Evolutionary conservation across 225 moss, liverwort and hornwort genomes (phyloP).

Genomic region (Physcomitrellopsis africana): DNA sequence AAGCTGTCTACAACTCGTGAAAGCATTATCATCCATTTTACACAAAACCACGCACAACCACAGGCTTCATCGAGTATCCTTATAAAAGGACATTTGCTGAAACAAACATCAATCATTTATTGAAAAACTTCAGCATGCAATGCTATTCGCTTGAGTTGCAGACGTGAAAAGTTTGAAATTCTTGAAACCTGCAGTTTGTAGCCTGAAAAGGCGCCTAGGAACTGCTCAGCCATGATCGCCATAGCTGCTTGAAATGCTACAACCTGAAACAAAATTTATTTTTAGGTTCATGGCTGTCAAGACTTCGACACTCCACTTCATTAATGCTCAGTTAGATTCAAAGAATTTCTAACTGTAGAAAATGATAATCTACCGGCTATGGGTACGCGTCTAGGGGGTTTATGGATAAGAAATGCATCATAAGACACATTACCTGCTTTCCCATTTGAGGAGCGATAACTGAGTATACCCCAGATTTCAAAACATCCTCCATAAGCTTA

Average conservation of each 20-base stretch:
- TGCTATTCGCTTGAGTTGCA: not conserved
- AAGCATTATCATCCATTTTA: not conserved
- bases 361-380: not conserved
- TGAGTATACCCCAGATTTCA: conserved; percentile 69
- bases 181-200: conserved; percentile 75
- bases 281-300: conserved; percentile 2
- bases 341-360: not conserved
- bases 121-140: not conserved
- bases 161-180: not conserved
- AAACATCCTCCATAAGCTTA: conserved; percentile 70
- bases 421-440: conserved; percentile 66
- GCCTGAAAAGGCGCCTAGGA: conserved; percentile 94
- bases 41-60: not conserved
- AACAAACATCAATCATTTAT: not conserved
- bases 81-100: not conserved
- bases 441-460: conserved; percentile 99
- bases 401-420: not conserved
- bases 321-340: not conserved
- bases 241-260: conserved; percentile 97
- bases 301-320: not conserved
- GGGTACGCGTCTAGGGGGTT: not conserved
- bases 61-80: not conserved
- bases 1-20: not conserved
- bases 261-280: conserved; percentile 52
- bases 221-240: conserved; percentile 86